These are phyloP conservation scores for Neurospora pannonica DNA, from an alignment of 495 filamentous ascomycete genomes.

Conservation along the genomic window DNA sequence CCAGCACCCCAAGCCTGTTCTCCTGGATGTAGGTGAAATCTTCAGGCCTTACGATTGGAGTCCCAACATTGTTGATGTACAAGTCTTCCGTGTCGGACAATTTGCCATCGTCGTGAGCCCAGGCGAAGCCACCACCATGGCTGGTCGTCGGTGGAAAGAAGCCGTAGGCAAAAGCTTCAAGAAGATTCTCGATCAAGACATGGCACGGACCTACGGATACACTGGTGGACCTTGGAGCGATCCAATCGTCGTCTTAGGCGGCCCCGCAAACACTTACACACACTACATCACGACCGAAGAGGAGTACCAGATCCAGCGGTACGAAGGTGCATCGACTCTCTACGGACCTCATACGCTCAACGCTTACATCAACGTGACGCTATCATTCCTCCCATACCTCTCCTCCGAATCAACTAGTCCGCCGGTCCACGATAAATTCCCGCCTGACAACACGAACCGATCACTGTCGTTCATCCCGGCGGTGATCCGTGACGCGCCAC, in stretches of 20 bases:
- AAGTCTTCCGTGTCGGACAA: conserved; percentile 80
- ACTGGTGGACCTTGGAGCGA: background rate
- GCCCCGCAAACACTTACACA: conserved; percentile 89
- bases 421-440: conserved; percentile 39
- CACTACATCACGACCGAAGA: conserved; percentile 93
- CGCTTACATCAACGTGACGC: conserved; percentile 80
- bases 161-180: conserved; percentile 42
- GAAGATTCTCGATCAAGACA: background rate
- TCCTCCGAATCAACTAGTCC: conserved; percentile 23
- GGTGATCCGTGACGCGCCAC: conserved; percentile 66
- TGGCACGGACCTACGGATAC: background rate
- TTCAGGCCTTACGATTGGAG: conserved; percentile 77
- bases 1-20: conserved; percentile 76
- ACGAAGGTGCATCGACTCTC: conserved; percentile 91
- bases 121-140: conserved; percentile 93
- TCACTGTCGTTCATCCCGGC: conserved; percentile 73
- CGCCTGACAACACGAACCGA: conserved; percentile 72
- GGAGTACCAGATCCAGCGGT: conserved; percentile 83
- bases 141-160: conserved; percentile 81
- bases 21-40: conserved; percentile 82
- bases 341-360: conserved; percentile 89
- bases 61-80: conserved; percentile 89
- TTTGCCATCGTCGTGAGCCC: conserved; percentile 79
- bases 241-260: conserved; percentile 80
- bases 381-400: conserved; percentile 63